Percentiles rank a stretch among this genome's conserved stretches.
These are phyloP conservation scores for Trichoderma parareesei DNA, from an alignment of 495 filamentous ascomycete genomes.

Conservation along the genomic window DNA sequence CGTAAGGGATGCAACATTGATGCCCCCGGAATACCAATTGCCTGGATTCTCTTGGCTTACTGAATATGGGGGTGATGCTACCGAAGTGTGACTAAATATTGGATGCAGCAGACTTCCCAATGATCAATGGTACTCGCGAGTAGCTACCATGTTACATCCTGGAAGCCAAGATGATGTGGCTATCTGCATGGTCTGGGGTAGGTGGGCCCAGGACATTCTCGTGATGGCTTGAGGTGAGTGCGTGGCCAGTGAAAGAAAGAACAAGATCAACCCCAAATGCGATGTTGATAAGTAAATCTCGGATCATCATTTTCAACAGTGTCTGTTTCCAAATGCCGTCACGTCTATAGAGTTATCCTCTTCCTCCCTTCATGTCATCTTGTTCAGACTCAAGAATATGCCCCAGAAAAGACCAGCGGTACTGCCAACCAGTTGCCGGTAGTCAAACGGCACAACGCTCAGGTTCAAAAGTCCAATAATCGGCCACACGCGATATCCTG, in stretches of 20 bases:
- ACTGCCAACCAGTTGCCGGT: background rate
- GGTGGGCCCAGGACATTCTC: background rate
- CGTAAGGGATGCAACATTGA: too few relatives aligned
- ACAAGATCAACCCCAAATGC: background rate
- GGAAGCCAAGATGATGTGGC: too few relatives aligned
- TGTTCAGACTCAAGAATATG: background rate
- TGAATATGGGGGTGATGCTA: too few relatives aligned
- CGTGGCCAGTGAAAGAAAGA: background rate
- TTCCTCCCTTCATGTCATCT: background rate
- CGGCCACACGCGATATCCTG: slow-evolving; percentile 5
- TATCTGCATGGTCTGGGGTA: background rate
- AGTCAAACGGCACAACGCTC: slow-evolving; percentile 3
- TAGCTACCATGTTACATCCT: too few relatives aligned
- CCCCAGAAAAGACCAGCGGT: slow-evolving; percentile 1
- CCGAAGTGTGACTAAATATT: too few relatives aligned
- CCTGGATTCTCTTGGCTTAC: too few relatives aligned
- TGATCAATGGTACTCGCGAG: too few relatives aligned
- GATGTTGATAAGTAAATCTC: too few relatives aligned
- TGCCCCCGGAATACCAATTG: too few relatives aligned
- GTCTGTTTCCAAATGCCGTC: background rate
- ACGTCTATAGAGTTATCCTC: background rate
- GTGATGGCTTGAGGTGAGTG: background rate
- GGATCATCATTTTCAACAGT: too few relatives aligned
- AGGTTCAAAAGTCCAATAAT: background rate
- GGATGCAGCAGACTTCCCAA: too few relatives aligned